Percentiles rank a stretch among this genome's conserved stretches.
These are phyloP conservation scores for Aspergillus homomorphus DNA, from an alignment of 495 filamentous ascomycete genomes.

Conservation along the genomic window DNA sequence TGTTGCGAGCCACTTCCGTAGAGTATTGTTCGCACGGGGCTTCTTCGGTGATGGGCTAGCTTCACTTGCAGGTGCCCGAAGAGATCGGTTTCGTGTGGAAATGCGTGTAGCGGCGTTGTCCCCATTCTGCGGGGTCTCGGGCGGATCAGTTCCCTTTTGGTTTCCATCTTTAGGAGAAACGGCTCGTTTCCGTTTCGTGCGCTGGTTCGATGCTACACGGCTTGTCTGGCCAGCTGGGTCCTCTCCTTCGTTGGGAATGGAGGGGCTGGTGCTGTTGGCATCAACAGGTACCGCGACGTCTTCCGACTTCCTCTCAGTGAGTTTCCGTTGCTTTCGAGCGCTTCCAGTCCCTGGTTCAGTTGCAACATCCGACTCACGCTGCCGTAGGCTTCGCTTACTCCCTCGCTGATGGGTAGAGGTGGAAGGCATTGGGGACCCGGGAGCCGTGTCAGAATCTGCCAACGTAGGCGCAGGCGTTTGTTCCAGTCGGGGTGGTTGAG, in stretches of 20 bases:
- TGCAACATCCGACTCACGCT: neutral
- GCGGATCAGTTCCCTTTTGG: neutral
- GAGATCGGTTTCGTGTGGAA: neutral
- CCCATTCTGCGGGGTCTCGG: neutral
- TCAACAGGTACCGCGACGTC: neutral
- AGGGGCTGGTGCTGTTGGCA: neutral
- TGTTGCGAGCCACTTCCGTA: neutral
- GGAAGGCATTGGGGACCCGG: neutral
- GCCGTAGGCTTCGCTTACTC: constrained; percentile 9
- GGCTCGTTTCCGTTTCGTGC: neutral
- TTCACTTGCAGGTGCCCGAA: neutral
- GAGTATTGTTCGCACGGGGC: neutral
- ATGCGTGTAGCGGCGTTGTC: neutral
- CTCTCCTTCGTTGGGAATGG: neutral
- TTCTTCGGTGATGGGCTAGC: neutral
- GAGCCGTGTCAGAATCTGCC: neutral
- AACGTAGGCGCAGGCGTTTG: neutral
- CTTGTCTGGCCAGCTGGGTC: neutral
- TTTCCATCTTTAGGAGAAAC: neutral
- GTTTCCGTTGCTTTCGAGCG: neutral
- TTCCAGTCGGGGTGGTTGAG: neutral
- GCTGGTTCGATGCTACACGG: neutral
- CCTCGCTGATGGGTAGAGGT: neutral
- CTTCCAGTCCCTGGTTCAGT: neutral
- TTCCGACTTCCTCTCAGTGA: neutral